A percentile compares a stretch with the other conserved stretches of the same genome.
These are phyloP conservation scores for Clavispora vitiphila DNA, from an alignment of 805 yeast genomes.

Conservation along the genomic window DNA sequence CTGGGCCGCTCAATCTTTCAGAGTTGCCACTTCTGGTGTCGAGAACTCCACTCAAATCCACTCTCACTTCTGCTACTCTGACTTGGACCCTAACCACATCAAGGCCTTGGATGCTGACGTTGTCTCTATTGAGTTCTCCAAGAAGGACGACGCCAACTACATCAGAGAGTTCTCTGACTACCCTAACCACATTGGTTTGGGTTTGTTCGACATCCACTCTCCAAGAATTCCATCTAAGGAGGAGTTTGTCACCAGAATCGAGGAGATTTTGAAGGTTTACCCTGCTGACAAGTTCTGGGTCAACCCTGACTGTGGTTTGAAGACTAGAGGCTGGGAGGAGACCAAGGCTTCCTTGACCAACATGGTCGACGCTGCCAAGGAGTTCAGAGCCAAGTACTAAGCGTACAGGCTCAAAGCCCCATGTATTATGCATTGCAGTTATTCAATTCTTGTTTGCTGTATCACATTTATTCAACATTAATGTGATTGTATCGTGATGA, in stretches of 20 bases:
- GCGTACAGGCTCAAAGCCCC: constrained; percentile 7
- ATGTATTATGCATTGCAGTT: constrained; percentile 21
- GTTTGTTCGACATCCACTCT: constrained; percentile 98
- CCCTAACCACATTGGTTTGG: constrained; percentile 99
- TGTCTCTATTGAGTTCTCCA: constrained; percentile 98
- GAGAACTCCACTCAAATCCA: constrained; percentile 93
- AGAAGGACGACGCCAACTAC: constrained; percentile 98
- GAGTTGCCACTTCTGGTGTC: constrained; percentile 99
- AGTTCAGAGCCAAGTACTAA: constrained; percentile 54
- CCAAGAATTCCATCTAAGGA: constrained; percentile 99
- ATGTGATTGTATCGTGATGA: constrained; percentile 29
- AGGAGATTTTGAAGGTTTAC: constrained; percentile 91
- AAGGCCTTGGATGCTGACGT: constrained; percentile 99
- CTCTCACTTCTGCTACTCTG: constrained; percentile 99
- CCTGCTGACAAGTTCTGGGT: constrained; percentile 99
- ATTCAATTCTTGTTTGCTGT: constrained; percentile 40
- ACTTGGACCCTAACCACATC: constrained; percentile 98
- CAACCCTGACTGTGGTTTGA: constrained; percentile 99
- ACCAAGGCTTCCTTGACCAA: constrained; percentile 90
- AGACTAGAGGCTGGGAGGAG: constrained; percentile 99
- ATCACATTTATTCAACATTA: constrained; percentile 48
- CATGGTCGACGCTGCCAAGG: constrained; percentile 99
- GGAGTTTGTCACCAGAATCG: constrained; percentile 91
- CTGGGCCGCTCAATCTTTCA: constrained; percentile 99
- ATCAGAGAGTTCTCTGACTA: constrained; percentile 95